These are phyloP conservation scores for Chlamydomonas reinhardtii DNA, from an alignment of 163 green algal species.

Conservation along the genomic window DNA sequence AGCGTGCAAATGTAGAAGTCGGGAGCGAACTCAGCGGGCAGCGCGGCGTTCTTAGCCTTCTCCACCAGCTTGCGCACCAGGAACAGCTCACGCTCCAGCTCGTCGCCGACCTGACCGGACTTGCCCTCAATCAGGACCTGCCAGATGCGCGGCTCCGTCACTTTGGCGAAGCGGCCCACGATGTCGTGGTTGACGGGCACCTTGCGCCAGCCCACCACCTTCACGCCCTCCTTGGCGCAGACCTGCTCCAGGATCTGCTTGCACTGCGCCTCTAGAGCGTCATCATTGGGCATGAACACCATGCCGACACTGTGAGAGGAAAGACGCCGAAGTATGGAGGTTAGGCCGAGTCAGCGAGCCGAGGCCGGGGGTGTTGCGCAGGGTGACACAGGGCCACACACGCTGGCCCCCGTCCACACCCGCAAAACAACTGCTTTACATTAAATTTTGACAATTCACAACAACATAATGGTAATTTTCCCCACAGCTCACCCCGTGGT, in stretches of 20 bases:
- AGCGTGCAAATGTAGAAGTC: constrained; percentile 98
- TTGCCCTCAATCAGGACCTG: constrained; percentile 78
- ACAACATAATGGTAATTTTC: no score
- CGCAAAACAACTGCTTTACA: no score
- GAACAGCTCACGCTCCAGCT: constrained; percentile 97
- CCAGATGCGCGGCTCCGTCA: constrained; percentile 92
- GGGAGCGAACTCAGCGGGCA: constrained; percentile 69
- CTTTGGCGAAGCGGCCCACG: constrained; percentile 90
- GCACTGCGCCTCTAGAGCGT: constrained; percentile 79
- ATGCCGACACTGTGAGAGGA: constrained; percentile 90
- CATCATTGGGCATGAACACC: constrained; percentile 97
- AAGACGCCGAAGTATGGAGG: not conserved
- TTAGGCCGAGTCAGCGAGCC: not conserved
- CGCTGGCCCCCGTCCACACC: no score
- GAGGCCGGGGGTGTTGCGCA: not conserved
- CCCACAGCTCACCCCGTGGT: constrained; percentile 75
- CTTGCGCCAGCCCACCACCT: constrained; percentile 93
- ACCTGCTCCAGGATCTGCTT: constrained; percentile 86
- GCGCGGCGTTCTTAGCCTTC: constrained; percentile 74
- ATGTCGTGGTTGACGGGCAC: constrained; percentile 92
- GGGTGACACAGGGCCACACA: no score
- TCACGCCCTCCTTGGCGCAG: constrained; percentile 79
- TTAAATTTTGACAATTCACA: no score
- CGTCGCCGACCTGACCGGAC: constrained; percentile 76
- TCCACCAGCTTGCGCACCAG: constrained; percentile 96